Conservation (phyloP, 1,284 basidiomycete genomes). For the Rhodotorula sp. region DNA sequence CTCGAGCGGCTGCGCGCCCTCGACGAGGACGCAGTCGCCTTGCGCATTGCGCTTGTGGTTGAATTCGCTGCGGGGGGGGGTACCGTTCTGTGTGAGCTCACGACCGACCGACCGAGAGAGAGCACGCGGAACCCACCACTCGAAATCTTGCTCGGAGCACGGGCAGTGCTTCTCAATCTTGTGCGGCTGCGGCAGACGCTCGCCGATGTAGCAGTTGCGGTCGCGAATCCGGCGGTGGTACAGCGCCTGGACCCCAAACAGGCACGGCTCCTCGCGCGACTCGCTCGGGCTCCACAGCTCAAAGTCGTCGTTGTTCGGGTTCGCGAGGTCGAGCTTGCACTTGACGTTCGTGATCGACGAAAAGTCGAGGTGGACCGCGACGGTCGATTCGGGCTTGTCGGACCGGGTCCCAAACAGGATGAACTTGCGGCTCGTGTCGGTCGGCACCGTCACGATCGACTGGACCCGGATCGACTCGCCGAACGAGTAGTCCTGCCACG, state of each 20-base stretch:
- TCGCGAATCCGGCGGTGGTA: slow-evolving; percentile 83
- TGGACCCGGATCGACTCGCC: slow-evolving; percentile 72
- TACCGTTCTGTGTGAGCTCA: not conserved
- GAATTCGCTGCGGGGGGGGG: slow-evolving; percentile 66
- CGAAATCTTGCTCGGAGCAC: slow-evolving; percentile 75
- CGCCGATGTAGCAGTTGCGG: slow-evolving; percentile 76
- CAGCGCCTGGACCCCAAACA: slow-evolving; percentile 83
- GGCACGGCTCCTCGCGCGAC: slow-evolving; percentile 68
- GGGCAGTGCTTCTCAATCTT: slow-evolving; percentile 67
- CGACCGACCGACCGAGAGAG: too few species aligned
- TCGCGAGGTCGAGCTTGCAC: slow-evolving; percentile 66
- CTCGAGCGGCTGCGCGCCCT: slow-evolving; percentile 63
- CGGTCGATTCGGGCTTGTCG: slow-evolving; percentile 56
- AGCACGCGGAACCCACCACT: slow-evolving; percentile 66
- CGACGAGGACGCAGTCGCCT: slow-evolving; percentile 71
- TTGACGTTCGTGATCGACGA: slow-evolving; percentile 66
- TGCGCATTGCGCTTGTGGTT: slow-evolving; percentile 69
- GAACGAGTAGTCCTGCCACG: slow-evolving; percentile 86
- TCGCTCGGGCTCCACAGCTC: slow-evolving; percentile 92
- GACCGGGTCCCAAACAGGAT: slow-evolving; percentile 73
- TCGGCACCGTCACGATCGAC: slow-evolving; percentile 81
- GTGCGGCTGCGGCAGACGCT: slow-evolving; percentile 57
- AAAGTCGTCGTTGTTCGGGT: slow-evolving; percentile 83
- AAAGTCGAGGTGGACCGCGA: slow-evolving; percentile 88
- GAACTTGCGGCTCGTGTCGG: slow-evolving; percentile 87